Base-by-base conservation (phyloP, 148 eudicot genomes). In the Amaranthus hypochondriacus region DNA sequence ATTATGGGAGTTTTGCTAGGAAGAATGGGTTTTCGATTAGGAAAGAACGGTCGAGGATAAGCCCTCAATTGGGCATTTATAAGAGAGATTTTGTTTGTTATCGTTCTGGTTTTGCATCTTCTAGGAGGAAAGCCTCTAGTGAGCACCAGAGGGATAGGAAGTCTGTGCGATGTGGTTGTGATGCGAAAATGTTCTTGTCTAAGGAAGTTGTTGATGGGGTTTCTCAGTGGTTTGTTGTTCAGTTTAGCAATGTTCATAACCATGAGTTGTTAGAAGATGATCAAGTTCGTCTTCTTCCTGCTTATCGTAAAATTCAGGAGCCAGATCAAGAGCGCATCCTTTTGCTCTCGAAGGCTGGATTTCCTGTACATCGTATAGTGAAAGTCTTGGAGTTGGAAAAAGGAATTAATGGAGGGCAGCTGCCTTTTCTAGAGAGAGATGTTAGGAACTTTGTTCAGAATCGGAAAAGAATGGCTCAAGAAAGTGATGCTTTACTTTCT, bases 11-110 rank as follows among this genome's bases (percentile, higher is more conserved):
- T 73, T 86, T 88, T 82, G 91, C 90, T 10, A 73, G 95, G 57
- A 86, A 81, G 73, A 86, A 83, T 53, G 95, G 95, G 39, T 90
- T 90, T 75, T 90, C 95, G 12, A 84, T 90, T 62, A 82, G 91
- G 84, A 90, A 90, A 82, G 95, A 85, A 3, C 87, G 95, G 28
- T 90, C 95, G 3, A 84, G 86, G 3, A 84, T 81, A 77, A 88
- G 91, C 81, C 88, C 80, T 39, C 80, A 82, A 61, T 79, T 88
- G 11, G 95, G 95, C 57, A 75, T 87, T 75, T 90, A 90, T 63
- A 90, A 85, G 71, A 83, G 95, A 73, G 91, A 90, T 80, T 86
- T 86, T 77, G 95, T 90, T 75, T 90, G 95, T 77, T 88, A 90
- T 62, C 82, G 95, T 51, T 88, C 95, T 0, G 91, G 95, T 52